Conservation (phyloP, 306 rosid species). For the Pyrus bretschneideri region DNA sequence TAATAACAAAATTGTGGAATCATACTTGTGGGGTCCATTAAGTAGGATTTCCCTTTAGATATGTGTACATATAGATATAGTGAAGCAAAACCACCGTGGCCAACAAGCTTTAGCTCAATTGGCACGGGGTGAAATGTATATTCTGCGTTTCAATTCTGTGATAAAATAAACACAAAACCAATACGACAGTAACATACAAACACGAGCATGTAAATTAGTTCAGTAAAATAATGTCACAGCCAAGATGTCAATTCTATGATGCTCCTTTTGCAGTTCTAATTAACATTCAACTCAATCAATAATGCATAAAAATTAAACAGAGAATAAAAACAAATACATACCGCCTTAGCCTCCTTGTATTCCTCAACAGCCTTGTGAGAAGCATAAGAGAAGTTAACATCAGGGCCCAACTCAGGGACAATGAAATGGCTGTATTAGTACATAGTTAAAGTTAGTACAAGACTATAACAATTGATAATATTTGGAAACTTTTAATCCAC, state of each 20-base stretch:
- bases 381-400: constrained; percentile 62
- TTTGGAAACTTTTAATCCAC: neutral
- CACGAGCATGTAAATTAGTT: neutral
- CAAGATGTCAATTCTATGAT: neutral
- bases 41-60: neutral
- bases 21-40: neutral
- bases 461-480: neutral
- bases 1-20: neutral
- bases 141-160: neutral
- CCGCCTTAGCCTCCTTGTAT: constrained; percentile 96
- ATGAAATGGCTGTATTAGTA: constrained; percentile 72
- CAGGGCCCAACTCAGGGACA: constrained; percentile 92
- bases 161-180: neutral
- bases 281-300: neutral
- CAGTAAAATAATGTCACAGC: neutral
- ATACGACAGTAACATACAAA: neutral
- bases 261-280: neutral
- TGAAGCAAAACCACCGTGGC: neutral
- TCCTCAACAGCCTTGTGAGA: constrained; percentile 93
- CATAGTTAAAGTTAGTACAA: constrained; percentile 7
- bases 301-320: neutral
- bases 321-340: constrained; percentile 24
- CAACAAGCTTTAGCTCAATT: neutral
- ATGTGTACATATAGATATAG: neutral
- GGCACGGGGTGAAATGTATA: neutral